Evolutionary conservation across 2,329 filamentous ascomycete genomes (phyloP).

Genomic region (Periconia sp.): DNA sequence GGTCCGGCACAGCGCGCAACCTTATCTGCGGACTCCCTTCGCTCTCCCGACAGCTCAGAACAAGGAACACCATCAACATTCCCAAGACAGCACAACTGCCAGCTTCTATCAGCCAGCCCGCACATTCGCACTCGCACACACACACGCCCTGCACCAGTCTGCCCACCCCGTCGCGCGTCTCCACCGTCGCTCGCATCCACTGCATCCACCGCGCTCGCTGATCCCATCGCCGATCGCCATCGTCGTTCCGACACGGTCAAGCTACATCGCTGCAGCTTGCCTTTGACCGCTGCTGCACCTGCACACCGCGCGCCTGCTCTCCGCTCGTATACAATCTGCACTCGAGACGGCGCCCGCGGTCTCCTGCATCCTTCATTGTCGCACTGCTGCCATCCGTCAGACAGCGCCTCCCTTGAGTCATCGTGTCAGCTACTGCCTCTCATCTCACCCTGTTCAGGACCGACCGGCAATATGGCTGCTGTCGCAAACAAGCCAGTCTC

Average conservation of each 20-base stretch:
- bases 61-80: constrained; percentile 7
- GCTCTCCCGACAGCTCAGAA: constrained; percentile 4
- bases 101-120: neutral
- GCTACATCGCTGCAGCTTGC: constrained; percentile 42
- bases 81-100: neutral
- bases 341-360: constrained; percentile 27
- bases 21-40: constrained; percentile 14
- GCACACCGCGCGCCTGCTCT: constrained; percentile 19
- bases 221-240: constrained; percentile 41
- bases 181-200: constrained; percentile 9
- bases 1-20: constrained; percentile 13
- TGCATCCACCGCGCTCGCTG: constrained; percentile 31
- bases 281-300: constrained; percentile 22
- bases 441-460: constrained; percentile 12
- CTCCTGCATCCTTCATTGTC: constrained; percentile 14
- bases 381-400: constrained; percentile 23
- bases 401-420: constrained; percentile 39
- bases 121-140: neutral
- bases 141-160: constrained; percentile 2
- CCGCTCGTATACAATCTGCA: constrained; percentile 22
- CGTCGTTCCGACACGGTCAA: constrained; percentile 30
- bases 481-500: constrained; percentile 44
- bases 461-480: constrained; percentile 42
- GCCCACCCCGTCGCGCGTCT: neutral
- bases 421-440: constrained; percentile 30